Base-by-base conservation (phyloP, 176 grass and related monocot genomes). In the Chloris gayana region DNA sequence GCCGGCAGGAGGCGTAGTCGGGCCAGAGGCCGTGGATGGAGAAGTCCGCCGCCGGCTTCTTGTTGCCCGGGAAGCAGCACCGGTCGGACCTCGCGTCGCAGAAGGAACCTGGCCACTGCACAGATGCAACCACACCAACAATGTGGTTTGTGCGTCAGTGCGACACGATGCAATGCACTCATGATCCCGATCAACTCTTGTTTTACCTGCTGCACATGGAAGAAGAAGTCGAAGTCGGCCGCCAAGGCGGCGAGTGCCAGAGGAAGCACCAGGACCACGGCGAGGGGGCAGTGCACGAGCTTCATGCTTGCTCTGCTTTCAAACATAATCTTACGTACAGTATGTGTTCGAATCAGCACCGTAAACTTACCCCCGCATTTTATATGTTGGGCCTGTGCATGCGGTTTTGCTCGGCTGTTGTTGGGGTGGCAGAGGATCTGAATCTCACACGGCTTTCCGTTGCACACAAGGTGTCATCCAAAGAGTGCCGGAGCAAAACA, bases 11-110 rank as follows among this genome's bases (percentile, higher is more conserved):
- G 37, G 58, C 59, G 53, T 88, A 88, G 72, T 91, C 74, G 1
- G 85, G 85, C 89, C 89, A 91, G 42, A 85, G 75, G 33, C 89
- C 85, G 64, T 91, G 89, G 59, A 88, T 88, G n/a, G 58, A 65
- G 67, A 91, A 88, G 33, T 85, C 77, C 13, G 82, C 80, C 34
- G 53, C 31, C 33, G 81, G 85, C 67, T 85, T 88, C 64, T 78
- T 4, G 50, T 54, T 54, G 4, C 18, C 50, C 50, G 50, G 18
- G 50, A 21, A 53, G 17, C 49, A 53, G 49, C 49, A 53, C 0
- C 50, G 35, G 35, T 37, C 50, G 50, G 6, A 21, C 50, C 18
- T 19, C 18, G 15, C 7, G 50, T 54, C 50, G 41, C 41, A 44
- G 41, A 12, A 44, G 12, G 41, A 44, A 44, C 41, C 41, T 13